Evolutionary conservation across 768 basidiomycete genomes (phyloP), one percentile per base, ranked within the genome.

Genomic region (Termitomyces sp.): DNA sequence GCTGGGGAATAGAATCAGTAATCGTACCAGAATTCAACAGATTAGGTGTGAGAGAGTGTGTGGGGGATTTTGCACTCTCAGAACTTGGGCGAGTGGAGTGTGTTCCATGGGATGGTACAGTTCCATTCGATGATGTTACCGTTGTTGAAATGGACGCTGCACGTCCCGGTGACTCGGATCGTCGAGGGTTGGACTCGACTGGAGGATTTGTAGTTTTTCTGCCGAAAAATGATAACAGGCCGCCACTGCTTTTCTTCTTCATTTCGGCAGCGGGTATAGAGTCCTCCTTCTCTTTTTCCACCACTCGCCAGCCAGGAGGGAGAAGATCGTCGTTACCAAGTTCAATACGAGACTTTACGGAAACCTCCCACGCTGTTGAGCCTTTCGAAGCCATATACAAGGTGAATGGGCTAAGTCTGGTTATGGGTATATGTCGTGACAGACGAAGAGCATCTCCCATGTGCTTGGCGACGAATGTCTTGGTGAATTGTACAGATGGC

Each of bases 141-240:
- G 56, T 56, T 20, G 55, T 48, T 44, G 59, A 52, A 39, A 48
- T 57, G 24, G 60, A 52, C 7, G 51, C 44, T 31, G 56, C 20
- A 47, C 49, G 63, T 49, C 56, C 53, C 30, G 62, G 61, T 24
- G 65, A 63, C 53, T 54, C 61, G 30, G 61, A 53, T 24, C 57
- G 66, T 44, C 60, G 62, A 47, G 57, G 36, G 9, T 54, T 63
- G 2, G 27, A 50, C n/a, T 64, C 63, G 3, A 47, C 24, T 0
- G 55, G 33, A 30, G 61, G 24, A 49, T 61, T 46, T 13, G 66
- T 60, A 37, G 62, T 27, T 55, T 67, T 74, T 48, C 88, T 78
- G 24, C 81, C 81, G 76, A 87, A 89, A 69, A 93, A 89, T 6
- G 90, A 91, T 39, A 92, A 75, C n/a, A 92, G 66, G 11, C 87